Evolutionary conservation across 306 rosid species (phyloP).

Genomic region (Cucurbita ficifolia): DNA sequence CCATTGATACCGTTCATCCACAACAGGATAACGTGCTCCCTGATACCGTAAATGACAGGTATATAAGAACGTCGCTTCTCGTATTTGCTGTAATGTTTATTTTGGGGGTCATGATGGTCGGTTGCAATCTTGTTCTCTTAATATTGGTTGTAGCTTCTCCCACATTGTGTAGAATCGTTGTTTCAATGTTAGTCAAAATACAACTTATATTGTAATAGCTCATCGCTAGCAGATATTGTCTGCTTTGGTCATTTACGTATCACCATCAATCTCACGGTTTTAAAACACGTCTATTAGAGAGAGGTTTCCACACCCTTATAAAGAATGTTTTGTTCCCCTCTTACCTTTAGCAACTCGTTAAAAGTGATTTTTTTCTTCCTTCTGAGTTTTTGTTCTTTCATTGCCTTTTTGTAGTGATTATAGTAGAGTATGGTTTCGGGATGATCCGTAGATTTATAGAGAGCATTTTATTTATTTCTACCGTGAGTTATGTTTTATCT

Average conservation of each 20-base stretch:
- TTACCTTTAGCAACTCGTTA: not conserved
- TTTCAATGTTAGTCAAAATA: not conserved
- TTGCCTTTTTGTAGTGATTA: not conserved
- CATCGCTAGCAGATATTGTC: too few relatives aligned
- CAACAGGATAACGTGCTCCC: slow-evolving; percentile 18
- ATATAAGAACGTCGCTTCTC: not conserved
- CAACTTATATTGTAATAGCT: not conserved
- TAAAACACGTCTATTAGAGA: too few relatives aligned
- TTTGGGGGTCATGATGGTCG: not conserved
- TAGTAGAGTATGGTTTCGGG: not conserved
- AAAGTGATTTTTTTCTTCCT: not conserved
- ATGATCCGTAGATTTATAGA: not conserved
- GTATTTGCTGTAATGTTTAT: not conserved
- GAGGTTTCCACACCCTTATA: too few relatives aligned
- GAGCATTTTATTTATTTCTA: not conserved
- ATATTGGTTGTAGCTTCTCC: not conserved
- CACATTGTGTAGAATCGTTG: not conserved
- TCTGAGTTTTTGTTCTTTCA: not conserved
- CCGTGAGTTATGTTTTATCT: not conserved
- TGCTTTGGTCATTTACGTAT: too few relatives aligned
- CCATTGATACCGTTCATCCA: slow-evolving; percentile 23
- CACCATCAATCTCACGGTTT: too few relatives aligned
- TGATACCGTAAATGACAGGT: slow-evolving; percentile 22
- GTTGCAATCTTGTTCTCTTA: not conserved
- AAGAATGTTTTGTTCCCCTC: too few relatives aligned